Conservation (phyloP, 495 filamentous ascomycete species). For the Daldinia concentrica region DNA sequence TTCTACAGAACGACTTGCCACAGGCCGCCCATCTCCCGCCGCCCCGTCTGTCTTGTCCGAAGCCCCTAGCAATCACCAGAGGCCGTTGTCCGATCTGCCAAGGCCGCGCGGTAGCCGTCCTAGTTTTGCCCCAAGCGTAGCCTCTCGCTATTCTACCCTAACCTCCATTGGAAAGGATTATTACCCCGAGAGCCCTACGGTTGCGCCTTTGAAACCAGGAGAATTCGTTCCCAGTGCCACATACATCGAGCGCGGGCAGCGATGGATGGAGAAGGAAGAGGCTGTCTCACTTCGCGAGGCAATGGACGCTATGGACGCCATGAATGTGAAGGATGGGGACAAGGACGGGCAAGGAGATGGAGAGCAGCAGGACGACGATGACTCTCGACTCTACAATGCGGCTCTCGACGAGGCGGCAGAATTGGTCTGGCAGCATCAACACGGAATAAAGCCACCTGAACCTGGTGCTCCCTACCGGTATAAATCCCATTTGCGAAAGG, state of each 20-base stretch:
- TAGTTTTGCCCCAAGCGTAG: conserved; percentile 51
- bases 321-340: conserved; percentile 53
- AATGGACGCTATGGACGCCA: conserved; percentile 76
- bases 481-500: conserved; percentile 67
- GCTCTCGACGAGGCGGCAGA: conserved; percentile 89
- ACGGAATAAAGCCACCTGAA: conserved; percentile 64
- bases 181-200: conserved; percentile 51
- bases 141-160: conserved; percentile 52
- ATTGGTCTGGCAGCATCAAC: conserved; percentile 84
- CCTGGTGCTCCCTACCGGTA: conserved; percentile 72
- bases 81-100: conserved; percentile 45
- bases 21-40: conserved; percentile 48
- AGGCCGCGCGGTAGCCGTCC: conserved; percentile 46
- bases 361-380: conserved; percentile 61
- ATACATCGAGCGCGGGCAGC: conserved; percentile 81
- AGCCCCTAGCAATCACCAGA: conserved; percentile 52
- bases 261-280: conserved; percentile 90
- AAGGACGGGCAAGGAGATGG: conserved; percentile 30
- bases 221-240: conserved; percentile 65
- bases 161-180: conserved; percentile 53
- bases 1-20: conserved; percentile 37
- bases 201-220: conserved; percentile 56
- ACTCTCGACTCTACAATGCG: conserved; percentile 72
- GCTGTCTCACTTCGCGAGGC: conserved; percentile 79
- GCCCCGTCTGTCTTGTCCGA: conserved; percentile 53